Evolutionary conservation across 2,329 filamentous ascomycete species (phyloP).

Genomic region (Colletotrichum agaves): DNA sequence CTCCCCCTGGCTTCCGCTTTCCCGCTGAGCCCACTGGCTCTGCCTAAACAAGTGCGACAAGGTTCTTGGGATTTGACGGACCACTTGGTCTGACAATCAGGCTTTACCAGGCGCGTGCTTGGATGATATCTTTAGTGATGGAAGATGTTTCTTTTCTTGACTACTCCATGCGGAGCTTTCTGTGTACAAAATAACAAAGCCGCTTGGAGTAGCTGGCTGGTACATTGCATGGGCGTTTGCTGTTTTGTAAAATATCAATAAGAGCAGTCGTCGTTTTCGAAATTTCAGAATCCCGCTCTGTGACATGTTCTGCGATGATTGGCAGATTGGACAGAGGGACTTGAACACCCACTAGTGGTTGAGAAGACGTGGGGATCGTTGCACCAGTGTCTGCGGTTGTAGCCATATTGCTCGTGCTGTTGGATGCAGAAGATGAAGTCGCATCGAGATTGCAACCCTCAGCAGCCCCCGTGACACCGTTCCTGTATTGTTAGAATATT

Average conservation of each 20-base stretch:
- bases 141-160: conserved; percentile 22
- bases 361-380: neutral
- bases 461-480: conserved; percentile 47
- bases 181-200: conserved; percentile 31
- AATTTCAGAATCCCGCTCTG: neutral
- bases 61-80: neutral
- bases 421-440: conserved; percentile 14
- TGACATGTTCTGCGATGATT: neutral
- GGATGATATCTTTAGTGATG: conserved; percentile 18
- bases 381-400: neutral
- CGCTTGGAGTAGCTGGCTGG: conserved; percentile 33
- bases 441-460: conserved; percentile 41
- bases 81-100: conserved; percentile 12
- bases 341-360: neutral
- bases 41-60: conserved; percentile 11
- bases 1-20: conserved; percentile 2
- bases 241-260: conserved; percentile 11
- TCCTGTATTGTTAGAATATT: conserved; percentile 57
- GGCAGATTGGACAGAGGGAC: too few relatives aligned
- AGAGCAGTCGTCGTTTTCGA: conserved; percentile 17
- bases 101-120: conserved; percentile 17
- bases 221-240: conserved; percentile 26
- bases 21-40: conserved; percentile 12
- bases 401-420: conserved; percentile 8
- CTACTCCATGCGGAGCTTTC: conserved; percentile 22